Conservation (phyloP, 805 yeast genomes). For the Blastobotrys americana region DNA sequence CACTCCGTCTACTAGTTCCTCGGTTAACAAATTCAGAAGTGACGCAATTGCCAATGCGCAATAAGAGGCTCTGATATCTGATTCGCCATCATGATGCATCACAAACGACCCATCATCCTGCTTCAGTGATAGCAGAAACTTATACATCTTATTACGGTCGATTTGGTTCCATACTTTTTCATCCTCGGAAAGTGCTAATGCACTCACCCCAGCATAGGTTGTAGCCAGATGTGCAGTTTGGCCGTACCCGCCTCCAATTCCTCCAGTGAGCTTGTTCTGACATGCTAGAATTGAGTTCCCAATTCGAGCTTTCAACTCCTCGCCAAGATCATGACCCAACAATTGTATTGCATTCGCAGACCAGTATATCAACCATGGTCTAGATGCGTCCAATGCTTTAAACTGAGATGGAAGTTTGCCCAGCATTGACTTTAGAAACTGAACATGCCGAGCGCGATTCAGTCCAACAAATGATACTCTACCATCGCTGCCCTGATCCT, state of each 20-base stretch:
- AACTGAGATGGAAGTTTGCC: conserved; percentile 45
- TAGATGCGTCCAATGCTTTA: conserved; percentile 72
- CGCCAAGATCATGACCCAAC: conserved; percentile 31
- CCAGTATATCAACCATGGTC: conserved; percentile 91
- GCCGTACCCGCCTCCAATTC: conserved; percentile 78
- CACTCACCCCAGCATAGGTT: conserved; percentile 66
- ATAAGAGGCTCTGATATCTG: conserved; percentile 73
- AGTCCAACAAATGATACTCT: too few species aligned
- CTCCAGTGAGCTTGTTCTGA: conserved; percentile 41
- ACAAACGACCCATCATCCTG: conserved; percentile 65
- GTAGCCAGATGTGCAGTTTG: conserved; percentile 83
- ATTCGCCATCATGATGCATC: conserved; percentile 74
- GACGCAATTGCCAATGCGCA: conserved; percentile 75
- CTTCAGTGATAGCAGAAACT: conserved; percentile 64
- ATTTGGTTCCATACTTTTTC: conserved; percentile 37
- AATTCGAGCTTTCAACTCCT: conserved; percentile 20
- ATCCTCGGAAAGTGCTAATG: conserved; percentile 48
- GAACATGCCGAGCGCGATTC: conserved; percentile 33
- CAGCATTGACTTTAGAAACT: conserved; percentile 38
- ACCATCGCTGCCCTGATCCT: too few species aligned
- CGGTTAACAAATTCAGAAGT: conserved; percentile 54
- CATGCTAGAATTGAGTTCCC: conserved; percentile 28
- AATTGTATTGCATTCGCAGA: conserved; percentile 46
- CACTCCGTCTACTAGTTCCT: conserved; percentile 47
- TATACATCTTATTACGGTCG: conserved; percentile 41